Percentiles rank a stretch among this genome's conserved stretches.
phyloP scores from a whole-genome alignment of 306 rosid species.

The Quercus bicolor region DNA sequence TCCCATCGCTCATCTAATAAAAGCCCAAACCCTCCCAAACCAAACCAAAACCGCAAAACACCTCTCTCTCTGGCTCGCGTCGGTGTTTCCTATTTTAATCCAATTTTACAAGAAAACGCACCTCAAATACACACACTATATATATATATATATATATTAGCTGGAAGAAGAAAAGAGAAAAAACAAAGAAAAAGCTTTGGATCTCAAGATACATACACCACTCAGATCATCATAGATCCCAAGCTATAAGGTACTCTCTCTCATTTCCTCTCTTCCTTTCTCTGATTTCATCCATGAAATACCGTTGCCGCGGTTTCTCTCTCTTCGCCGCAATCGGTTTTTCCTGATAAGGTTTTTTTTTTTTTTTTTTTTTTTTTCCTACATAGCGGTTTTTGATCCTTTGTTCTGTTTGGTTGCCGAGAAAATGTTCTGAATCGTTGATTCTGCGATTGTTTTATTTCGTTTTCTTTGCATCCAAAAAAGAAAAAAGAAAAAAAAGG shows the following conservation, averaged over 20 bases:
- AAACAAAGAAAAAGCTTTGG: neutral
- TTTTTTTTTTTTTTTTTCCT: no score
- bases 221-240: neutral
- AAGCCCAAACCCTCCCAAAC: neutral
- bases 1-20: neutral
- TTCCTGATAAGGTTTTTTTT: no score
- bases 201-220: neutral
- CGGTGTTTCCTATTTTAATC: conserved; percentile 11
- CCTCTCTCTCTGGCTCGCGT: neutral
- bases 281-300: no score
- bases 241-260: neutral
- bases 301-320: neutral
- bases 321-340: neutral
- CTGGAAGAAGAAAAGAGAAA: no score
- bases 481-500: neutral
- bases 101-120: neutral
- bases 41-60: neutral
- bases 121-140: neutral
- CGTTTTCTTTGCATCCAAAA: neutral
- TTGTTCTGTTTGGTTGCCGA: neutral
- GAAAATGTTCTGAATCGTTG: neutral
- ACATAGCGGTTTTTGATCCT: neutral
- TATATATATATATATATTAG: neutral
- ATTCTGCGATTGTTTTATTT: neutral
- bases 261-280: neutral